Base-by-base conservation (phyloP, 768 basidiomycete genomes). In the Kwoniella sp. region DNA sequence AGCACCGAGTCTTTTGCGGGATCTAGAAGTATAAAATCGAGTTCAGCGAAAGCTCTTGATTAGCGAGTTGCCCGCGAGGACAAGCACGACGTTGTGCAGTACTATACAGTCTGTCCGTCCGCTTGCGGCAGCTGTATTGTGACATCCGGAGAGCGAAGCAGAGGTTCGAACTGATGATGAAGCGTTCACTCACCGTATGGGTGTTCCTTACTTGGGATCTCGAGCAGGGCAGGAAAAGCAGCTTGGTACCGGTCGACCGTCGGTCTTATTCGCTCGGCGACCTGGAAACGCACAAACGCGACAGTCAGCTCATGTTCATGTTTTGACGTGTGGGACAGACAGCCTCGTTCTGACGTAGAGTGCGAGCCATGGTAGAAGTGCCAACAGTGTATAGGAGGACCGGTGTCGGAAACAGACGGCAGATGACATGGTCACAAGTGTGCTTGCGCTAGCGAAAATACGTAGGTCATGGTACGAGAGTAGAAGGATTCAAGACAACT, bases 131-230 rank as follows among this genome's bases (percentile, higher is more conserved):
- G n/a, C n/a, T n/a, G n/a, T n/a, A n/a, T n/a, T n/a, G n/a, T n/a
- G n/a, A 45, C 9, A 9, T 11, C n/a, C 38, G 9, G 11, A 45
- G 38, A 45, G 38, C n/a, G n/a, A n/a, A n/a, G n/a, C n/a, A n/a
- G n/a, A n/a, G n/a, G n/a, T n/a, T n/a, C n/a, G n/a, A n/a, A n/a
- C n/a, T n/a, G n/a, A n/a, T 55, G 34, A 56, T 53, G 48, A 45
- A 20, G n/a, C n/a, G n/a, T n/a, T n/a, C n/a, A 82, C 86, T 64
- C 59, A 95, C 95, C 94, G 74, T 98, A 98, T 37, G 95, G 95
- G 81, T 96, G 93, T 77, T 98, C 95, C 81, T 98, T 98, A 61
- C 92, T 93, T 26, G 96, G 96, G 67, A 99, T 98, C 82, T 99
- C 96, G 17, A 99, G 87, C 45, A 99, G 83, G 0, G 96, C 93